Conservation (phyloP, 805 yeast species). For the Nematodospora valgi region DNA sequence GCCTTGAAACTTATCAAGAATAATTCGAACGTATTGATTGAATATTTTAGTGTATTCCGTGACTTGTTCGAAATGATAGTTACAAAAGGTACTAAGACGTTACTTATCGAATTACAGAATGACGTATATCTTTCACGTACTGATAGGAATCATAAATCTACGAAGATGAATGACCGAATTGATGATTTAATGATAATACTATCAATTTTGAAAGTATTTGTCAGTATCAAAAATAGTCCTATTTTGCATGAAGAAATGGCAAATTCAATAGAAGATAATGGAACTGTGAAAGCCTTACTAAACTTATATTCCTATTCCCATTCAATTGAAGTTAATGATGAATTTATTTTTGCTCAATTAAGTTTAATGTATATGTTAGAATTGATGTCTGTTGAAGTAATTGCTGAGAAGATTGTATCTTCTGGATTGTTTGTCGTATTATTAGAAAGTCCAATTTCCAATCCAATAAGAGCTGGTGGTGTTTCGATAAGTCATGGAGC, state of each 20-base stretch:
- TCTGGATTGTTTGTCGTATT: constrained; percentile 64
- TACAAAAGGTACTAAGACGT: constrained; percentile 59
- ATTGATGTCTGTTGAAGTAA: constrained; percentile 52
- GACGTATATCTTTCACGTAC: constrained; percentile 44
- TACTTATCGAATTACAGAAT: constrained; percentile 57
- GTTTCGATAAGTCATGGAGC: constrained; percentile 50
- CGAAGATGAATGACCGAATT: constrained; percentile 44
- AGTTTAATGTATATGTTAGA: constrained; percentile 68
- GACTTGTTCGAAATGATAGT: constrained; percentile 62
- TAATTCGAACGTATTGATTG: constrained; percentile 37
- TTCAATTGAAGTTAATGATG: constrained; percentile 54
- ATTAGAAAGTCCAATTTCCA: constrained; percentile 71
- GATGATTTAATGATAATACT: constrained; percentile 66
- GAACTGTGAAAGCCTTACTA: constrained; percentile 59
- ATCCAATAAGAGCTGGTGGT: constrained; percentile 62
- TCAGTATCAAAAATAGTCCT: constrained; percentile 45
- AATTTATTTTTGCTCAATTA: constrained; percentile 69
- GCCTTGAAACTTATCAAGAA: constrained; percentile 43
- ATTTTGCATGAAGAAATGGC: constrained; percentile 51
- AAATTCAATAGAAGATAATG: constrained; percentile 50
- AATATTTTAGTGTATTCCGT: constrained; percentile 48
- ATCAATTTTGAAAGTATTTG: constrained; percentile 59
- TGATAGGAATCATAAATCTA: constrained; percentile 24
- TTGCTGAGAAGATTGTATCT: constrained; percentile 64
- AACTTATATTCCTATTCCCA: constrained; percentile 69